These are phyloP conservation scores for Hypoxylon lenormandii DNA, from an alignment of 495 filamentous ascomycete species.

Conservation along the genomic window DNA sequence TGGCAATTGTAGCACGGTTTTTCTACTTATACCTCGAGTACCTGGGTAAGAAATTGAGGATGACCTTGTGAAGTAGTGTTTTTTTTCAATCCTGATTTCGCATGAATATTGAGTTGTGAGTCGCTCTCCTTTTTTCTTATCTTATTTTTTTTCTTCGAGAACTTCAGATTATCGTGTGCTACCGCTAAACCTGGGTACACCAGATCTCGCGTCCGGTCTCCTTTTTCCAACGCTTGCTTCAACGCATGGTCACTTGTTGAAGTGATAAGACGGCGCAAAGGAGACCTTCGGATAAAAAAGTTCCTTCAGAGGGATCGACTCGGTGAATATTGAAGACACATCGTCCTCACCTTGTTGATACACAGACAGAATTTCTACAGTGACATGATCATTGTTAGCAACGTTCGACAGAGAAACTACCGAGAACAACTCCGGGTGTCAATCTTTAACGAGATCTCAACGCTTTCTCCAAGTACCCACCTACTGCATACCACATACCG, in stretches of 20 bases:
- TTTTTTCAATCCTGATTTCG: not conserved
- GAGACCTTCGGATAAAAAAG: conserved; percentile 7
- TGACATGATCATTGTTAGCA: conserved; percentile 11
- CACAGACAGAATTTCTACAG: conserved; percentile 14
- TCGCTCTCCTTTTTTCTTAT: conserved; percentile 6
- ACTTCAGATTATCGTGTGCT: conserved; percentile 17
- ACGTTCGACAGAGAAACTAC: conserved; percentile 32
- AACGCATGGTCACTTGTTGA: conserved; percentile 10
- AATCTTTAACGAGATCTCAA: not conserved
- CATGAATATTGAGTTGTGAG: not conserved
- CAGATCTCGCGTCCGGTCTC: conserved; percentile 21
- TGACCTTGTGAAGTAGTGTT: not conserved
- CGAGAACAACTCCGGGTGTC: conserved; percentile 14
- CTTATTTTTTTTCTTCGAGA: conserved; percentile 1
- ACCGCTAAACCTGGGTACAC: conserved; percentile 33
- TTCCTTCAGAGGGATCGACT: not conserved
- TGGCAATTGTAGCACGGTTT: conserved; percentile 3
- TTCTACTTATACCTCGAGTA: not conserved
- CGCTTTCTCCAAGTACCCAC: not conserved
- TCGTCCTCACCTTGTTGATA: conserved; percentile 17
- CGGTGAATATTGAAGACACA: conserved; percentile 36
- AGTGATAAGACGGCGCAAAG: conserved; percentile 6
- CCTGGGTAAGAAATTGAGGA: not conserved
- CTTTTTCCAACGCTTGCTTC: conserved; percentile 2
- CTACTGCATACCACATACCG: not conserved